phyloP scores from a whole-genome alignment of 495 filamentous ascomycete genomes.

The Aspergillus sparsus region DNA sequence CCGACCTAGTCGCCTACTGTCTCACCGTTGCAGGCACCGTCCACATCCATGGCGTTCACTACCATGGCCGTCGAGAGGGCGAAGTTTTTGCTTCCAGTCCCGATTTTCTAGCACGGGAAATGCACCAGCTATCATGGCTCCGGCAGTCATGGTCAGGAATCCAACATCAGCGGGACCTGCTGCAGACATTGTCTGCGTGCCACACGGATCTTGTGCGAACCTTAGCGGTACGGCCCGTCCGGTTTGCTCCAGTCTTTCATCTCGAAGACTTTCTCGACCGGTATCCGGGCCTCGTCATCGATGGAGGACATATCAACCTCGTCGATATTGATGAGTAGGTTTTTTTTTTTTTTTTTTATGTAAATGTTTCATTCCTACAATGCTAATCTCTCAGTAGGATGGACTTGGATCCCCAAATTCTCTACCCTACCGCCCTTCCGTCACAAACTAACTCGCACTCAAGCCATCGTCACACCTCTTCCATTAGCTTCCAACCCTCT shows the following conservation, averaged over 20 bases:
- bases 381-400: constrained; percentile 1
- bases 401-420: constrained; percentile 19
- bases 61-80: constrained; percentile 59
- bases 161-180: constrained; percentile 74
- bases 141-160: constrained; percentile 73
- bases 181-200: constrained; percentile 70
- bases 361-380: background rate
- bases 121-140: constrained; percentile 74
- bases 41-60: constrained; percentile 81
- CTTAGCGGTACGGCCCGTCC: constrained; percentile 61
- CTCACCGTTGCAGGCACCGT: constrained; percentile 81
- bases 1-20: constrained; percentile 79
- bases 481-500: constrained; percentile 22
- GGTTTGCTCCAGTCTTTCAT: constrained; percentile 76
- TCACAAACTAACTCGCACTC: constrained; percentile 26
- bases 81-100: constrained; percentile 66
- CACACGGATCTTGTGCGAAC: constrained; percentile 75
- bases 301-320: constrained; percentile 58
- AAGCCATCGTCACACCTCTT: background rate
- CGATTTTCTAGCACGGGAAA: constrained; percentile 72
- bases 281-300: constrained; percentile 58
- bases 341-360: constrained; percentile 1
- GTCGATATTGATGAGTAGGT: constrained; percentile 48
- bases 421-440: constrained; percentile 29
- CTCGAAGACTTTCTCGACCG: constrained; percentile 86